Percentiles rank a stretch among this genome's conserved stretches.
Conservation (phyloP, 768 basidiomycete genomes). For the Pleurotus djamor region DNA sequence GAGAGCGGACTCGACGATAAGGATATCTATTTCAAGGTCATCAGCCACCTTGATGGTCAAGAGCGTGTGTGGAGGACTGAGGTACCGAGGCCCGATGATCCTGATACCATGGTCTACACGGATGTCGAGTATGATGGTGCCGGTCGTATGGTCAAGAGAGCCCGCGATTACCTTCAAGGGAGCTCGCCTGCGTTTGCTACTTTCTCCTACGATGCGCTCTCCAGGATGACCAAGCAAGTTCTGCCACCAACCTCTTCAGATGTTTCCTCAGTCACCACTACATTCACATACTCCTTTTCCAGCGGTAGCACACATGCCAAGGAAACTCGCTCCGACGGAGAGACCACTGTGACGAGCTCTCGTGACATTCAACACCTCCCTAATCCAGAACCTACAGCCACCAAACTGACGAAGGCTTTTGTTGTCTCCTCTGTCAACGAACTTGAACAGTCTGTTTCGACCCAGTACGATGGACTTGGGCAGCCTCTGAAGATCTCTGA, state of each 20-base stretch:
- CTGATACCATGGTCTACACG: background rate
- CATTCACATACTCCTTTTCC: background rate
- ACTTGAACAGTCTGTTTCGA: background rate
- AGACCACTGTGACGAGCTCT: background rate
- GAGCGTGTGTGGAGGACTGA: background rate
- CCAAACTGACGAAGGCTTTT: slow-evolving; percentile 4
- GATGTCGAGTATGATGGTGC: background rate
- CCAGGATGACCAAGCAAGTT: background rate
- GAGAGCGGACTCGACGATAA: background rate
- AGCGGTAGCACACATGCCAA: background rate
- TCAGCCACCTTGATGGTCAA: background rate
- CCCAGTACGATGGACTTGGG: slow-evolving; percentile 6
- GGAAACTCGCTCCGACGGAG: background rate
- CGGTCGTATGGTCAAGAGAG: background rate
- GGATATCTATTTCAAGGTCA: background rate
- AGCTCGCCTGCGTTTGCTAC: slow-evolving; percentile 1
- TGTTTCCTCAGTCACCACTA: background rate
- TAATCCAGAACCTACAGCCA: slow-evolving; percentile 7
- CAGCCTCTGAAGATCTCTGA: slow-evolving; percentile 5
- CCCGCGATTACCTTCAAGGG: slow-evolving; percentile 4
- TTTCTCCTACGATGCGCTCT: slow-evolving; percentile 9
- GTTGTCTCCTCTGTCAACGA: slow-evolving; percentile 1
- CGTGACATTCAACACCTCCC: slow-evolving; percentile 3
- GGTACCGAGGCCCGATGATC: background rate
- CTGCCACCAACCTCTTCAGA: slow-evolving; percentile 1